Conservation (phyloP, 129 eudicot genomes). For the Flaveria trinervia region DNA sequence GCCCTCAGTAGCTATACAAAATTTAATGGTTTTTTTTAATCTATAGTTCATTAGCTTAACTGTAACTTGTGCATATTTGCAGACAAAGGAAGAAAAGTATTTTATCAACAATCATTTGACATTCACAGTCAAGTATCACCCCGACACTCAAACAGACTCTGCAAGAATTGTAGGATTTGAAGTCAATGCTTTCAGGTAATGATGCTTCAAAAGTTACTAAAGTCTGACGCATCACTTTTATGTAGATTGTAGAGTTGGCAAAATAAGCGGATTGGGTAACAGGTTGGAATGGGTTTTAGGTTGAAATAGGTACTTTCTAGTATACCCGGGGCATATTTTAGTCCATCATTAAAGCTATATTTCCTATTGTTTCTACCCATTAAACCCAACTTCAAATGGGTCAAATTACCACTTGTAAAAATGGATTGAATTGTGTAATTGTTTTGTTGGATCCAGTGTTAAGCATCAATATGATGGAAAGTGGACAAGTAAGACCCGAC, state of each 20-base stretch:
- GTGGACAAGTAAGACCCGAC: conserved; percentile 48
- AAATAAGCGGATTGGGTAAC: not conserved
- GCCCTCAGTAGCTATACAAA: not conserved
- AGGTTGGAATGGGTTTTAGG: not conserved
- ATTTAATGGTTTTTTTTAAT: not conserved
- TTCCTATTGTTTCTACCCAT: not conserved
- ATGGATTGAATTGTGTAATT: not conserved
- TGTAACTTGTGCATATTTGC: conserved; percentile 10
- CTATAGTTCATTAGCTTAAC: not conserved
- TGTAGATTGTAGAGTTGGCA: not conserved
- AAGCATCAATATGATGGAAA: conserved; percentile 64
- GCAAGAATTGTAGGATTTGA: conserved; percentile 80
- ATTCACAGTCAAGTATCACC: conserved; percentile 67
- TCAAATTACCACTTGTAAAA: not conserved
- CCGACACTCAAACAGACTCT: conserved; percentile 55
- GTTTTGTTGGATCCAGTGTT: conserved; percentile 43
- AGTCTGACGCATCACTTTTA: not conserved
- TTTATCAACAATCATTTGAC: conserved; percentile 70
- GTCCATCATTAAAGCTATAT: not conserved
- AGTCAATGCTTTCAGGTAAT: conserved; percentile 67
- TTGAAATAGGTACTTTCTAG: not conserved
- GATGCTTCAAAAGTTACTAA: not conserved
- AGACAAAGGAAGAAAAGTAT: conserved; percentile 74
- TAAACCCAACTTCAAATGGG: not conserved
- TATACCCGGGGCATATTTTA: not conserved